phyloP scores from a whole-genome alignment of 192 early-diverging fungal genomes.

The Neocallimastix lanati region DNA sequence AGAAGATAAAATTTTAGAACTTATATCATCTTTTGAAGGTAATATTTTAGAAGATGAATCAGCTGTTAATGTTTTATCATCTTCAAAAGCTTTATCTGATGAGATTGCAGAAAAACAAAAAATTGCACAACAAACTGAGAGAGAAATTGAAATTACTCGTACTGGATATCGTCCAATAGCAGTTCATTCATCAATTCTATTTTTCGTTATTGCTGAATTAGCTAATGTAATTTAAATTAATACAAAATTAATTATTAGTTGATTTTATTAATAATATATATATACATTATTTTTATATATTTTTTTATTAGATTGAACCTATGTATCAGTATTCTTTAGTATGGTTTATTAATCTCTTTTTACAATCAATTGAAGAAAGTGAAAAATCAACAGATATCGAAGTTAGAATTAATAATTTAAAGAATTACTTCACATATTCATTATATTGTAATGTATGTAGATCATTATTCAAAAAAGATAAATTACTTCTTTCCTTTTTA shows the following conservation, averaged over 20 bases:
- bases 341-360: constrained; percentile 43
- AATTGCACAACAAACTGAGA: constrained; percentile 38
- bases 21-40: constrained; percentile 29
- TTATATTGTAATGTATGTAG: constrained; percentile 42
- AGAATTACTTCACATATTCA: constrained; percentile 35
- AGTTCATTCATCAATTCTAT: constrained; percentile 33
- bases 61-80: constrained; percentile 34
- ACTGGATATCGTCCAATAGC: constrained; percentile 38
- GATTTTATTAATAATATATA: neutral
- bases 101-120: constrained; percentile 42
- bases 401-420: constrained; percentile 28
- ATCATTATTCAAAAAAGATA: constrained; percentile 43
- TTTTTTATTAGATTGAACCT: constrained; percentile 28
- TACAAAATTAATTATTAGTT: neutral
- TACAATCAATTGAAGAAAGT: constrained; percentile 35
- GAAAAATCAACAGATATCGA: constrained; percentile 29
- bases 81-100: constrained; percentile 32
- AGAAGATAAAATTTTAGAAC: constrained; percentile 36
- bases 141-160: constrained; percentile 37
- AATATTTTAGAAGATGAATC: constrained; percentile 42
- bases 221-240: constrained; percentile 20
- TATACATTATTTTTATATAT: neutral
- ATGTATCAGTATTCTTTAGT: constrained; percentile 44
- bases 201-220: constrained; percentile 42
- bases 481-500: constrained; percentile 40